Evolutionary conservation across 352 stramenopile species (phyloP).

Genomic region (Phytophthora meadii): DNA sequence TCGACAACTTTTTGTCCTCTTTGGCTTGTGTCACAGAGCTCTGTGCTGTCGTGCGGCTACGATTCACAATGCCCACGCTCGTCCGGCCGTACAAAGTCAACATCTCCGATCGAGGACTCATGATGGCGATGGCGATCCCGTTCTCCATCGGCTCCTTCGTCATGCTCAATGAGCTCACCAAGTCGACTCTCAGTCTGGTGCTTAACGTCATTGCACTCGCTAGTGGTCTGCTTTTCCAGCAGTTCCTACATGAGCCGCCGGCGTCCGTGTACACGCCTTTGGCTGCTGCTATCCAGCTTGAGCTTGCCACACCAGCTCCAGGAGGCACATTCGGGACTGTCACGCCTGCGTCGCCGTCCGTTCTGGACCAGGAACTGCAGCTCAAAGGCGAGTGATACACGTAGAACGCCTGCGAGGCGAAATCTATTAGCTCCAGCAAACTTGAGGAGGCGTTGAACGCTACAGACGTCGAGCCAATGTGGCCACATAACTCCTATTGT

Average conservation of each 20-base stretch:
- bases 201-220: constrained; percentile 63
- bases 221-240: constrained; percentile 62
- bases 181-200: constrained; percentile 55
- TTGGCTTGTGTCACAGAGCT: constrained; percentile 92
- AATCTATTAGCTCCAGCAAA: constrained; percentile 15
- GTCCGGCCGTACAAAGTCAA: constrained; percentile 82
- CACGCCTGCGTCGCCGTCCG: constrained; percentile 21
- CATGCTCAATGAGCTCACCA: constrained; percentile 72
- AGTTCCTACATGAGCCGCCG: constrained; percentile 51
- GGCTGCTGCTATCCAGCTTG: constrained; percentile 39
- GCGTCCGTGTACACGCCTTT: constrained; percentile 49
- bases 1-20: constrained; percentile 95
- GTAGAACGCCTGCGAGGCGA: neutral
- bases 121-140: constrained; percentile 52
- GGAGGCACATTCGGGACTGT: constrained; percentile 32
- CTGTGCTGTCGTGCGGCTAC: constrained; percentile 89
- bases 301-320: constrained; percentile 20
- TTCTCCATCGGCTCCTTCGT: constrained; percentile 71
- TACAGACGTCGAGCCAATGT: constrained; percentile 8
- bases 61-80: constrained; percentile 76
- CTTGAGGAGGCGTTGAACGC: constrained; percentile 6
- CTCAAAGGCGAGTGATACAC: constrained; percentile 28
- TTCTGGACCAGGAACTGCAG: constrained; percentile 20
- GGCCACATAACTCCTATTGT: constrained; percentile 27
- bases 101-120: constrained; percentile 60